Base-by-base conservation (phyloP, 164 flowering plant genomes). In the Magnolia sinica region DNA sequence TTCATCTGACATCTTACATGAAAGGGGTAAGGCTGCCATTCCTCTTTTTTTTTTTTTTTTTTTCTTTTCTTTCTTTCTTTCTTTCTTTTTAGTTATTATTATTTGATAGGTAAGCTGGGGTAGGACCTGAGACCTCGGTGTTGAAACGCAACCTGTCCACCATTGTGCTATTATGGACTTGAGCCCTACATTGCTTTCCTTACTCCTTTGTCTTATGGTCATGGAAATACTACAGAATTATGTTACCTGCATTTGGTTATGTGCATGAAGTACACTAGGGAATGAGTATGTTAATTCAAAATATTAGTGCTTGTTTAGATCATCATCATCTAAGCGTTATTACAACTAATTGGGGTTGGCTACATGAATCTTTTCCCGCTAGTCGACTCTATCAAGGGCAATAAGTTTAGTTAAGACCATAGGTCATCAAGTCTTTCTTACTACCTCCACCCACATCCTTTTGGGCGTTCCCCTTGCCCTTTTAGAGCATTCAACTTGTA, bases 1-100 rank as follows among this genome's bases (percentile, higher is more conserved):
- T 55, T 91, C 96, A 7, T 82, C 95, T 37, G 99, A 96, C 82
- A 85, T 92, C 79, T 87, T 92, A 73, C 99, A 94, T 86, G 99
- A 96, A 89, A 90, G 98, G 78, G 99, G 99, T 92, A 84, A 82
- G 68, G 74, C 64, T 45, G 73, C 75, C 22, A 69, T 31, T 37
- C 23, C 52, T 18, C 10, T 23, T 72, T 72, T 55, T 22, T 55
- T 3, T 3, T 23, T 52, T 29, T 55, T 68, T 68, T 68, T 1
- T 9, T 9, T 68, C 0, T 6, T 23, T 23, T 29, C 2, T 37
- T 37, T 37, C 6, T 37, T 37, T 5, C 7, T 37, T 37, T 37
- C 45, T 37, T 37, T 37, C 45, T 37, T 37, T 37, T 4, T 37
- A 37, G 45, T 37, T 37, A 37, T 65, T 37, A 37, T 37, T 37